Base-by-base conservation (phyloP, 176 grass and related monocot genomes). In the Echinochloa phyllopogon region DNA sequence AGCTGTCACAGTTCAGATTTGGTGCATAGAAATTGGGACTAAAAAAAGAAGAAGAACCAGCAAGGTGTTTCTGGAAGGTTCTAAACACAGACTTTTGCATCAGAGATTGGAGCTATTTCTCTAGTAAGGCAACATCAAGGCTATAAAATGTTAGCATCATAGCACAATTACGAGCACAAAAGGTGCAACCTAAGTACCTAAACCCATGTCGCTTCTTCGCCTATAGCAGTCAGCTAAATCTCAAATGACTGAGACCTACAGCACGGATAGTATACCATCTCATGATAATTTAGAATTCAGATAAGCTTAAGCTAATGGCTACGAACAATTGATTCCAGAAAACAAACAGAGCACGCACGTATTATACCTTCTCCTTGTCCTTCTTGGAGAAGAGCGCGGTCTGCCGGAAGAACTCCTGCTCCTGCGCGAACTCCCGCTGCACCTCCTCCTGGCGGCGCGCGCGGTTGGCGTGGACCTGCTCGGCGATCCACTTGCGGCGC, bases 401-500 rank as follows among this genome's bases (percentile, higher is more conserved):
- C 84, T 99, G 96, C 13, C 91, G 91, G 77, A 99, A 99, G 94
- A 99, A 99, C 81, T 99, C 93, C 88, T 96, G 96, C 78, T 99
- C 96, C 91, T 99, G 96, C 69, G 91, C 81, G 58, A 96, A 99
- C 91, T 99, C 91, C 2, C 75, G 64, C 52, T 75, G 48, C 43
- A 99, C 96, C 86, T 99, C 96, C 77, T 99, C 96, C 72, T 88
- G 79, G 13, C 93, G 91, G 83, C 83, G 87, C 14, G 40, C 66
- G 80, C 55, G 93, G 50, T 90, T 90, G 74, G 88, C 71, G 75
- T 91, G 83, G 73, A 88, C 78, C 86, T 99, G 96, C 88, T 99
- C 96, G 87, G 94, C 96, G 87, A 99, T 99, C 96, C 96, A 96
- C 83, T 92, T 99, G 74, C 96, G 96, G 15, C 96, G 96, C 85